A percentile compares a stretch with the other conserved stretches of the same genome.
Evolutionary conservation across 2,329 filamentous ascomycete genomes (phyloP).

Genomic region (Botryosphaeria dothidea): DNA sequence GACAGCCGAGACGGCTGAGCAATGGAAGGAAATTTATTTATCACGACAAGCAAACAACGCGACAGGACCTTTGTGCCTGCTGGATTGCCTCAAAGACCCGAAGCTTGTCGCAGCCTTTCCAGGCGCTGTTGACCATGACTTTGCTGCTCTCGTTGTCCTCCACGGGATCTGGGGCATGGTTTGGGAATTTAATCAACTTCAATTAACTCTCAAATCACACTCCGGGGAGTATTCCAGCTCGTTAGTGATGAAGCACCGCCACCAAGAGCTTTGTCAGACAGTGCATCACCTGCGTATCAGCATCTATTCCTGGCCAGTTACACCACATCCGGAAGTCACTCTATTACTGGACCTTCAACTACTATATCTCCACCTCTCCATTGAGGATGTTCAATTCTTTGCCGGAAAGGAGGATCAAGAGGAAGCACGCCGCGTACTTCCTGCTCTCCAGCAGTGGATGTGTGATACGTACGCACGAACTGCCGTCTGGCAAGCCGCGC

Average conservation of each 20-base stretch:
- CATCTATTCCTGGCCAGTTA: conserved; percentile 32
- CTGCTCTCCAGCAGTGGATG: conserved; percentile 61
- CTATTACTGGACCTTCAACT: conserved; percentile 55
- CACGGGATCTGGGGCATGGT: conserved; percentile 16
- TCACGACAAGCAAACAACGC: conserved; percentile 29
- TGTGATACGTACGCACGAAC: conserved; percentile 57
- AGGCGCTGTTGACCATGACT: conserved; percentile 50
- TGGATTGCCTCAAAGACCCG: conserved; percentile 42
- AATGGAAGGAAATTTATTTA: conserved; percentile 66
- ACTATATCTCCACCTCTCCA: conserved; percentile 64
- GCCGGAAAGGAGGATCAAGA: conserved; percentile 68
- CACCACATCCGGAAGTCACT: conserved; percentile 11
- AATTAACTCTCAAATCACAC: conserved; percentile 21
- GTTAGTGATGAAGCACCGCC: conserved; percentile 48
- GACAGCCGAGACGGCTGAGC: conserved; percentile 62
- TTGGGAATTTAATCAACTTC: conserved; percentile 18
- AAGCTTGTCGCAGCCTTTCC: conserved; percentile 53
- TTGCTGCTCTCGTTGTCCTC: not conserved
- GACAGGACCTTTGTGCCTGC: not conserved
- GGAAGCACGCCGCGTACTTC: conserved; percentile 62
- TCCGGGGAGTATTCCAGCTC: conserved; percentile 7
- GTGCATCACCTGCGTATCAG: conserved; percentile 54
- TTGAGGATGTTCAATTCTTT: conserved; percentile 68
- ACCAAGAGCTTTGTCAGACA: conserved; percentile 63
- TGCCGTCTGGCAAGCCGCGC: conserved; percentile 68